Percentiles rank a stretch among this genome's conserved stretches.
phyloP scores from a whole-genome alignment of 306 rosid species.

The Acacia acuminata region DNA sequence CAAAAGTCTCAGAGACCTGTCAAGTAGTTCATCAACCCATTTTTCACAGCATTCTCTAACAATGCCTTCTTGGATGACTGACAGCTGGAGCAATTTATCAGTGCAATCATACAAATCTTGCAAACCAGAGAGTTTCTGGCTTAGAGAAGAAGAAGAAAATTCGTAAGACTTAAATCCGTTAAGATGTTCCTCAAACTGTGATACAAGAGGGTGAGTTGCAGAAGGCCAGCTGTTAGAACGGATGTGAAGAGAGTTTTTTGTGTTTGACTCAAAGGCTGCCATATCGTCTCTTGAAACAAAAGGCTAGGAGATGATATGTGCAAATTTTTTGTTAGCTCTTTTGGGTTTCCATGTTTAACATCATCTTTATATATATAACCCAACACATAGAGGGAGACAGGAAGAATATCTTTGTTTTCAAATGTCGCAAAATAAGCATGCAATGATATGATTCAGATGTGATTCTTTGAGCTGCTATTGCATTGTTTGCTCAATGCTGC shows the following conservation, averaged over 20 bases:
- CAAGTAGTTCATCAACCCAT: conserved; percentile 24
- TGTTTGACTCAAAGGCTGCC: conserved; percentile 30
- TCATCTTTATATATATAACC: conserved; percentile 35
- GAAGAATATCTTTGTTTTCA: conserved; percentile 11
- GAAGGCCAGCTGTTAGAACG: conserved; percentile 44
- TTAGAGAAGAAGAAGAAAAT: conserved; percentile 27
- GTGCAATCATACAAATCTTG: conserved; percentile 35
- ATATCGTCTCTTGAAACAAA: conserved; percentile 26
- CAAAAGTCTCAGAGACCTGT: conserved; percentile 33
- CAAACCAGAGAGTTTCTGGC: conserved; percentile 1
- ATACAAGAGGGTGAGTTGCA: conserved; percentile 35
- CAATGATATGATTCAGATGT: conserved; percentile 24
- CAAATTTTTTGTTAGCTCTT: conserved; percentile 13
- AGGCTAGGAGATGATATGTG: conserved; percentile 14
- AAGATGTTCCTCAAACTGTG: conserved; percentile 36
- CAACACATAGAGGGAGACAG: conserved; percentile 29
- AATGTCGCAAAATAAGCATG: conserved; percentile 18
- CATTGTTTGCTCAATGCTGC: not conserved
- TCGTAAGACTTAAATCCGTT: conserved; percentile 32
- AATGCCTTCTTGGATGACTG: conserved; percentile 24
- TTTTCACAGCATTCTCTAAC: conserved; percentile 8
- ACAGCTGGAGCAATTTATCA: conserved; percentile 33
- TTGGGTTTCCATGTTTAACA: conserved; percentile 13
- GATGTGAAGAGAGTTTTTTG: conserved; percentile 34
- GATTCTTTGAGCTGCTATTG: not conserved